phyloP scores from a whole-genome alignment of 108 stramenopile species.

The Mediolabrus comicus region DNA sequence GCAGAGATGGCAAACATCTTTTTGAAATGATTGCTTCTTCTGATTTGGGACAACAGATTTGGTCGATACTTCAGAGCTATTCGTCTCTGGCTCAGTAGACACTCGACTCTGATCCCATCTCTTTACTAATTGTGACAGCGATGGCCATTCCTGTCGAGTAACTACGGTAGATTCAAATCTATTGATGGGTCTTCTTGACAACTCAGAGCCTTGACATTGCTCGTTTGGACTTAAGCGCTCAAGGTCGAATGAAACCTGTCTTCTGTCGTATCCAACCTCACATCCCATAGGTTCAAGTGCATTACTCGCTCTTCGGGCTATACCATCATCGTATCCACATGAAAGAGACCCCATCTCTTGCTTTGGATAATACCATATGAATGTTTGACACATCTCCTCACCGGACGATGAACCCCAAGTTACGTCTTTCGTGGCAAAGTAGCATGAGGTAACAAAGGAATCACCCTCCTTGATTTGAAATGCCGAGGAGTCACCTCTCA shows the following conservation, averaged over 20 bases:
- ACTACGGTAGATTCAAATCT: neutral
- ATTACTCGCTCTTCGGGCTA: neutral
- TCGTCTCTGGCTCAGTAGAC: neutral
- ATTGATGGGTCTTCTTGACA: neutral
- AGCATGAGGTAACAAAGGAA: neutral
- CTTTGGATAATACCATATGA: slow-evolving; percentile 2
- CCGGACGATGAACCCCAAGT: neutral
- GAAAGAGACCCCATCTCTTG: neutral
- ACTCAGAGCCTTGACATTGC: neutral
- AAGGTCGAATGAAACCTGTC: neutral
- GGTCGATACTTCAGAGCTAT: neutral
- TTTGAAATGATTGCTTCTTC: neutral
- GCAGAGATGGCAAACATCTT: slow-evolving; percentile 1
- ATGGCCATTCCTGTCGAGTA: neutral
- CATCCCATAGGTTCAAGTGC: neutral
- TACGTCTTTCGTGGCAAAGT: neutral
- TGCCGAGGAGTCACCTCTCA: neutral
- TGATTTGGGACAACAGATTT: neutral
- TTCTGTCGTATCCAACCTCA: neutral
- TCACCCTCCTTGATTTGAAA: neutral
- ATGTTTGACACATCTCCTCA: slow-evolving; percentile 2
- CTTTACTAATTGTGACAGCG: neutral
- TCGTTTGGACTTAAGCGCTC: neutral
- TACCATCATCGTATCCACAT: neutral
- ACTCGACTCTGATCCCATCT: neutral